Evolutionary conservation across 2,329 filamentous ascomycete species (phyloP), one percentile per base, ranked within the genome.

Genomic region (Chrysoporthe deuterocubensis): DNA sequence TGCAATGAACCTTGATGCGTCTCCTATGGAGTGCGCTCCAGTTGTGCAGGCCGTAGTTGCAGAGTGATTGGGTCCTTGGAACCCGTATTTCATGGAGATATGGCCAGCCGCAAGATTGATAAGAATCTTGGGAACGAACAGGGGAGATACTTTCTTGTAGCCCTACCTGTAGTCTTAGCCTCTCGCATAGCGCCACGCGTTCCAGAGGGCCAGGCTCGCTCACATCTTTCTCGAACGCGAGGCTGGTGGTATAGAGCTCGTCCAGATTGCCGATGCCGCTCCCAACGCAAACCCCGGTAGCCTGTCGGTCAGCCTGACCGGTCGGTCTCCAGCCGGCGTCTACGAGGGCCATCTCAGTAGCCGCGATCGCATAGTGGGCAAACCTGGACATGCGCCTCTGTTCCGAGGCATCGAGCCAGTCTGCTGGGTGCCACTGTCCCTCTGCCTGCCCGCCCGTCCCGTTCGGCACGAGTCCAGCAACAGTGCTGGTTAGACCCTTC

Each of bases 41-140:
- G 96, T 99, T 0, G 96, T 98, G 78, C 96, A 99, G 67, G 96
- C 96, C 14, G 96, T 99, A 0, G 95, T 97, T 50, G 89, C 93
- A 1, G 95, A 89, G 79, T 97, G 96, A 76, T 97, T 97, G 4
- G 96, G 96, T 0, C 96, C 96, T 78, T 92, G 82, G 75, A 99
- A 92, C 21, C 93, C 92, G 80, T 96, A 90, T 73, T 89, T 92
- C 90, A 99, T 98, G 37, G 95, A 95, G 48, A 98, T 89, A 76
- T 98, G 95, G 0, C 96, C 96, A 11, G 96, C 96, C 0, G 93
- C 96, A 72, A 99, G 87, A 77, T 99, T 99, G 80, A 97, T 97
- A 62, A 99, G 85, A 8, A 98, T 89, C 73, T 93, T 91, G 7
- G 96, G 96, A 8, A 98, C 94, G 76, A 99, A 98, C 3, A 97